Evolutionary conservation across 2,329 filamentous ascomycete species (phyloP).

Genomic region (Penicillium sp.): DNA sequence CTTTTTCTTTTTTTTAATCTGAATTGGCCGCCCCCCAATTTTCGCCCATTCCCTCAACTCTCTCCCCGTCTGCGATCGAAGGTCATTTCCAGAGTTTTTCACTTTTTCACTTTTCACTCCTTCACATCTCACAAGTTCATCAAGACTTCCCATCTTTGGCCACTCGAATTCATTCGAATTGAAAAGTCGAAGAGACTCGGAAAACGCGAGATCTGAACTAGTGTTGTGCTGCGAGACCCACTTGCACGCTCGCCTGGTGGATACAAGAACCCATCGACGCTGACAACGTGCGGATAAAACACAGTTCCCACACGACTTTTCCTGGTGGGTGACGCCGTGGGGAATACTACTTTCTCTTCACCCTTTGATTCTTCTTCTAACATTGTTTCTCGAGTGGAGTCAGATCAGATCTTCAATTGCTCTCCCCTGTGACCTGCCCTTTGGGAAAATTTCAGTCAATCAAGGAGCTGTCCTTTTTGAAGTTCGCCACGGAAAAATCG

Average conservation of each 20-base stretch:
- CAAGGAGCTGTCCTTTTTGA: conserved; percentile 11
- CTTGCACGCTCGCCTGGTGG: conserved; percentile 40
- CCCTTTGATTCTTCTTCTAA: conserved; percentile 25
- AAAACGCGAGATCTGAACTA: conserved; percentile 33
- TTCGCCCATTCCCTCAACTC: conserved; percentile 15
- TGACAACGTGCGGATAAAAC: conserved; percentile 44
- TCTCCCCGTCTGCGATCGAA: conserved; percentile 13
- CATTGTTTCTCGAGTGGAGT: conserved; percentile 34
- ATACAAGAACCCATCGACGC: conserved; percentile 38
- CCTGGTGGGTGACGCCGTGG: conserved; percentile 41
- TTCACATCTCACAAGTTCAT: conserved; percentile 8
- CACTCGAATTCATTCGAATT: background rate
- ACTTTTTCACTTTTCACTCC: conserved; percentile 11
- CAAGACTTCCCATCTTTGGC: background rate
- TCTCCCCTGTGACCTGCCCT: conserved; percentile 18
- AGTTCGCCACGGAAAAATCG: conserved; percentile 13
- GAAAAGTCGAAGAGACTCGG: background rate
- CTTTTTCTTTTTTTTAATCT: conserved; percentile 16
- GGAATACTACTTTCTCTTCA: conserved; percentile 27
- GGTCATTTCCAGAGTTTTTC: conserved; percentile 19
- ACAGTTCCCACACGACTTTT: conserved; percentile 35
- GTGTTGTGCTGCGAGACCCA: conserved; percentile 40
- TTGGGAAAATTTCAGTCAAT: conserved; percentile 20
- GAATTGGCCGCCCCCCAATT: conserved; percentile 16
- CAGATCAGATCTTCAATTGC: conserved; percentile 18